These are phyloP conservation scores for Trifolium dubium DNA, from an alignment of 306 rosid genomes.

Conservation along the genomic window DNA sequence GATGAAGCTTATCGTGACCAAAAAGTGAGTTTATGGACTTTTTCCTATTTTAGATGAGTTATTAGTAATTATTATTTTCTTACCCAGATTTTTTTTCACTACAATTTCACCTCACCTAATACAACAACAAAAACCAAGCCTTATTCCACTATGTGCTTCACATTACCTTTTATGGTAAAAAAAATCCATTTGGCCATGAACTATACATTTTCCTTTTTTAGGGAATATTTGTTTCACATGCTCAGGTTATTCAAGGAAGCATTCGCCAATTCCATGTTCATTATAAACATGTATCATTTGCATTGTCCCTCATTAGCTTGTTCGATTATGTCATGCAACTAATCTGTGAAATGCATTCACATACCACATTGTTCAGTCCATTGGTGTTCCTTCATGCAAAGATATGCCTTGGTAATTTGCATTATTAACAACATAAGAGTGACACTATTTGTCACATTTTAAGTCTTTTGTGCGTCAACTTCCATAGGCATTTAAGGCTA, in stretches of 20 bases:
- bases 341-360: slow-evolving; percentile 23
- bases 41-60: slow-evolving; percentile 17
- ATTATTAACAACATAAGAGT: background rate
- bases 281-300: slow-evolving; percentile 17
- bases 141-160: background rate
- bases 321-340: slow-evolving; percentile 21
- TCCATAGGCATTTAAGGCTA: background rate
- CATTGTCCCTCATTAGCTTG: slow-evolving; percentile 12
- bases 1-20: slow-evolving; percentile 85
- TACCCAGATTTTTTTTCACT: background rate
- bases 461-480: slow-evolving; percentile 32
- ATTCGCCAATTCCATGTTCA: slow-evolving; percentile 30
- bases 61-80: slow-evolving; percentile 4
- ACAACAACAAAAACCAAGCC: background rate
- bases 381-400: slow-evolving; percentile 9
- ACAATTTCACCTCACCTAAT: background rate
- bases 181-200: background rate
- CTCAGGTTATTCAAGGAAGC: slow-evolving; percentile 33
- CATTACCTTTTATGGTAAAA: background rate
- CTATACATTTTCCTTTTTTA: slow-evolving; percentile 5
- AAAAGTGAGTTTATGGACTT: slow-evolving; percentile 56
- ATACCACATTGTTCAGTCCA: slow-evolving; percentile 26
- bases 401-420: slow-evolving; percentile 1
- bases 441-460: background rate
- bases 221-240: slow-evolving; percentile 32